These are phyloP conservation scores for Bretziella fagacearum DNA, from an alignment of 2,329 filamentous ascomycete genomes.

Conservation along the genomic window DNA sequence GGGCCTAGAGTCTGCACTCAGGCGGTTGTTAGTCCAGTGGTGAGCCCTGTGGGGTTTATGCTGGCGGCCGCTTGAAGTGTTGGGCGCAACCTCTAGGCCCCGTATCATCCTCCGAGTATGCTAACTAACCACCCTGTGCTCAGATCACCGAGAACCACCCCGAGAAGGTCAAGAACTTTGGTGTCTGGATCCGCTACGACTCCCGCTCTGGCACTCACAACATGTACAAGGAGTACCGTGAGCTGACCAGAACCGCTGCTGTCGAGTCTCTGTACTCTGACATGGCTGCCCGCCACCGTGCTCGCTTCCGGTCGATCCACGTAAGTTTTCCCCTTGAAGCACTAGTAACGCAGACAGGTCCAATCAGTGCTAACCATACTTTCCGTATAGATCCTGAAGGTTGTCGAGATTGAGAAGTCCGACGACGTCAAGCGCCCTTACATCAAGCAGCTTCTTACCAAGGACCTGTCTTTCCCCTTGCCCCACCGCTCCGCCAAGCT, in stretches of 20 bases:
- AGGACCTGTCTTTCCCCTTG: slow-evolving; percentile 95
- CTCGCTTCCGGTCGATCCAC: slow-evolving; percentile 96
- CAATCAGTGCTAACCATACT: not conserved
- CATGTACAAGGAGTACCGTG: slow-evolving; percentile 99
- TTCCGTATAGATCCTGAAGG: slow-evolving; percentile 68
- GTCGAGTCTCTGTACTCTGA: slow-evolving; percentile 97
- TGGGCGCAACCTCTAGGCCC: slow-evolving; percentile 3
- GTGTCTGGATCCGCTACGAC: slow-evolving; percentile 99
- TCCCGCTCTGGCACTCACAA: slow-evolving; percentile 99
- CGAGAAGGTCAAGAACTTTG: slow-evolving; percentile 99
- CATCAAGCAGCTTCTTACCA: slow-evolving; percentile 95
- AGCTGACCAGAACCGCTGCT: slow-evolving; percentile 89
- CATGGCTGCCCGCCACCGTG: slow-evolving; percentile 94
- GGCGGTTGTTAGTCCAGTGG: not conserved
- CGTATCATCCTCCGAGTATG: slow-evolving; percentile 9
- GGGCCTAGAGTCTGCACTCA: slow-evolving; percentile 7
- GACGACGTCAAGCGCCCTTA: slow-evolving; percentile 95
- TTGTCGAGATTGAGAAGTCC: slow-evolving; percentile 89
- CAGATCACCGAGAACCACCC: slow-evolving; percentile 98
- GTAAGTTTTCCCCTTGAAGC: slow-evolving; percentile 39
- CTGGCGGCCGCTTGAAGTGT: slow-evolving; percentile 1
- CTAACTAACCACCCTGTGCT: slow-evolving; percentile 1
- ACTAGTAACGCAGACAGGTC: not conserved
- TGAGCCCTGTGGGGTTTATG: not conserved
- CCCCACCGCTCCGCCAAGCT: slow-evolving; percentile 85